Percentiles rank a stretch among this genome's conserved stretches.
phyloP scores from a whole-genome alignment of 345 rosid genomes.

The Sisymbrium irio region DNA sequence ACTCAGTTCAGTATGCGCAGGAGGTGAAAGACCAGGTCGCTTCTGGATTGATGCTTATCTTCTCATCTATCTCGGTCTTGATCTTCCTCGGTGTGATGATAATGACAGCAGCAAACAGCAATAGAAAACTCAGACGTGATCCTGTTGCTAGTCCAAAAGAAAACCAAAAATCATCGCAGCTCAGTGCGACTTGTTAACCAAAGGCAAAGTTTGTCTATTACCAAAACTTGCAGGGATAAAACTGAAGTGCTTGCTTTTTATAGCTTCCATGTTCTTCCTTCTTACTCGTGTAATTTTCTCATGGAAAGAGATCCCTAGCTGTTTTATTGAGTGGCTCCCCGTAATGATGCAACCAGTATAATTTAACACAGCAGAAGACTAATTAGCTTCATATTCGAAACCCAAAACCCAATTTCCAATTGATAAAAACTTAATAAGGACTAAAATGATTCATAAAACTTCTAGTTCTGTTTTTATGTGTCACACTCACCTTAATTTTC shows the following conservation, averaged over 20 bases:
- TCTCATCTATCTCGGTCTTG: conserved; percentile 47
- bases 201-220: too few species aligned
- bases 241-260: conserved; percentile 3
- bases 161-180: background rate
- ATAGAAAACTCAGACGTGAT: conserved; percentile 38
- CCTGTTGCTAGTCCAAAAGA: conserved; percentile 28
- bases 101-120: conserved; percentile 43
- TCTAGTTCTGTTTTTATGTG: too few species aligned
- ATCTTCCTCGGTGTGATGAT: conserved; percentile 52
- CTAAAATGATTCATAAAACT: background rate
- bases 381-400: background rate
- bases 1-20: conserved; percentile 50
- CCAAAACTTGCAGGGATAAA: too few species aligned
- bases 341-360: conserved; percentile 55
- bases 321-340: too few species aligned
- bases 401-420: background rate
- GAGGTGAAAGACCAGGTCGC: conserved; percentile 42
- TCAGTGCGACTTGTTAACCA: background rate
- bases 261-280: conserved; percentile 68
- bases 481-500: too few species aligned
- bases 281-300: conserved; percentile 56
- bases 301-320: too few species aligned
- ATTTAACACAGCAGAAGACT: background rate
- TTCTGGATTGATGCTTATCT: conserved; percentile 39
- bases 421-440: background rate